phyloP scores from a whole-genome alignment of 169 alveolate genomes.

The Plasmodium falciparum region DNA sequence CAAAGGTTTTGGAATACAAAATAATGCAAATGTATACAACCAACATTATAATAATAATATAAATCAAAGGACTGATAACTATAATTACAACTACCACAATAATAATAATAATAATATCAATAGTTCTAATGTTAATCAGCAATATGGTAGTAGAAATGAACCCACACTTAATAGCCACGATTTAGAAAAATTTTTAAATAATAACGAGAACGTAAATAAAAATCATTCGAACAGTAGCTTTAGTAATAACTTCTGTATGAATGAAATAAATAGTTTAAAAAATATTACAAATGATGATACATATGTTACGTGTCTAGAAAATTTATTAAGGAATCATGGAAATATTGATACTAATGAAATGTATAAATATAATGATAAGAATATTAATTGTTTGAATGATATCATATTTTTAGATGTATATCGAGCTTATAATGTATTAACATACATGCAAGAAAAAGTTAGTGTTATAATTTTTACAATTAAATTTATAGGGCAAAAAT shows the following conservation, averaged over 20 bases:
- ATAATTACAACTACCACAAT: no score
- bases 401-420: conserved; percentile 75
- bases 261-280: conserved; percentile 56
- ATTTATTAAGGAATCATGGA: conserved; percentile 77
- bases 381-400: conserved; percentile 74
- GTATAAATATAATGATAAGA: conserved; percentile 75
- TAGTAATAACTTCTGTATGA: conserved; percentile 28
- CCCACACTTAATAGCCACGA: conserved; percentile 25
- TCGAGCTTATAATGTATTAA: conserved; percentile 76
- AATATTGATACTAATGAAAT: conserved; percentile 75
- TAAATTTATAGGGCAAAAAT: conserved; percentile 80
- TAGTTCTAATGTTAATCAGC: not conserved
- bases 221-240: conserved; percentile 47
- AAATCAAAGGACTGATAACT: no score
- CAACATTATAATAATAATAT: no score
- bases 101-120: not conserved
- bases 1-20: no score
- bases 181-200: conserved; percentile 60
- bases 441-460: conserved; percentile 75
- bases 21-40: no score
- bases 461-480: conserved; percentile 69
- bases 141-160: not conserved
- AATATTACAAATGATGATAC: conserved; percentile 74
- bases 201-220: conserved; percentile 31
- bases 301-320: conserved; percentile 69